Base-by-base conservation (phyloP, 495 filamentous ascomycete species). In the Pyronema domesticum region DNA sequence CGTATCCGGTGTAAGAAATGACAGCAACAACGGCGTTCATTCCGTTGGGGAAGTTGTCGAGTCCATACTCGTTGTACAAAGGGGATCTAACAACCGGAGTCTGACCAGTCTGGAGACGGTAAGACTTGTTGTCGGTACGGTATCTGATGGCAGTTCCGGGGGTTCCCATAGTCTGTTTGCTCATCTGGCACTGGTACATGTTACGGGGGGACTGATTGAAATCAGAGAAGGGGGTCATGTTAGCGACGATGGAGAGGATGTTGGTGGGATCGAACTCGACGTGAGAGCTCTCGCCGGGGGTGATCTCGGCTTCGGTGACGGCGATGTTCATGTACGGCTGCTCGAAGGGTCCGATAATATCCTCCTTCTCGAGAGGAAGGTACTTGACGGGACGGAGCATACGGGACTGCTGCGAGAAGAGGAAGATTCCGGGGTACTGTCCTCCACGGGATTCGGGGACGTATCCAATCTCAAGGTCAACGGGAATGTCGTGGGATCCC, bases 161-260 rank as follows among this genome's bases (percentile, higher is more conserved):
- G 6, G 91, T 98, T 60, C 91, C 91, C 91, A 98, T 98, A 1
- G 89, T 82, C 72, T 98, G 91, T 68, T 98, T 98, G 68, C 88
- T 86, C 91, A 98, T 98, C 72, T 98, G 91, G 69, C 89, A 94
- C 68, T 96, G 91, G 70, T 98, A 98, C 91, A 98, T 96, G 69
- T 98, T 98, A 74, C 91, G 77, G 10, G 91, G 91, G 33, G 89
- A 95, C 68, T 98, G 91, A 71, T 98, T 98, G 74, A 94, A 94
- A 67, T 98, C 86, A 57, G 91, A 95, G 71, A 96, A 98, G 10
- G 91, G 91, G 2, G 91, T 98, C 84, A 94, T 89, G 72, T 96
- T 98, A 58, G 91, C 91, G 46, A 98, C 74, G 58, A 98, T 98
- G 15, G 89, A 95, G 51, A 98, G 80, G 55, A 98, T 95, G 65